Evolutionary conservation across 139 green algal species (phyloP).

Genomic region (Picochlorum sp.): DNA sequence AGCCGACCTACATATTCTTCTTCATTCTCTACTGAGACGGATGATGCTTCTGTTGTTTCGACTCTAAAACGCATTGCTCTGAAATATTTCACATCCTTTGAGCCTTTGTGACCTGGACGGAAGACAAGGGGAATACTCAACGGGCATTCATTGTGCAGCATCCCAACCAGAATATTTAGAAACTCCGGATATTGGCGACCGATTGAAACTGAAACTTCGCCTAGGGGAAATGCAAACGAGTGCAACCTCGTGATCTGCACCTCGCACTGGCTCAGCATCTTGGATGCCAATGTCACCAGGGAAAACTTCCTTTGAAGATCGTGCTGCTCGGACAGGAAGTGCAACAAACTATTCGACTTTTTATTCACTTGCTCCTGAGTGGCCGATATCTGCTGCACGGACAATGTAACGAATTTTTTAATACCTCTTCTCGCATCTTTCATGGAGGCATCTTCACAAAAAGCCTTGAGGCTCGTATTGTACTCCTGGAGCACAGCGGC

Average conservation of each 20-base stretch:
- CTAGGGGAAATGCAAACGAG: constrained; percentile 57
- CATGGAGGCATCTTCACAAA: constrained; percentile 28
- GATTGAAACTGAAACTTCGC: constrained; percentile 53
- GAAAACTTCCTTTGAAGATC: constrained; percentile 30
- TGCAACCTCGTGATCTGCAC: constrained; percentile 41
- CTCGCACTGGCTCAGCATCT: constrained; percentile 53
- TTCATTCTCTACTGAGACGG: constrained; percentile 18
- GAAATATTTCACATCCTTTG: constrained; percentile 22
- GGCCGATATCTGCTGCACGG: constrained; percentile 66
- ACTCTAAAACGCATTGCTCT: constrained; percentile 34
- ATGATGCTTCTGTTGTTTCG: background rate
- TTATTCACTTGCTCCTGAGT: constrained; percentile 44
- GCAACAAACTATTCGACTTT: constrained; percentile 41
- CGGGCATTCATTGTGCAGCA: constrained; percentile 43
- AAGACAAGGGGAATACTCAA: constrained; percentile 39
- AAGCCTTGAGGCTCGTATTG: constrained; percentile 18
- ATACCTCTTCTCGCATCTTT: constrained; percentile 48
- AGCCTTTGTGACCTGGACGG: constrained; percentile 17
- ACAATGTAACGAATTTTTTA: constrained; percentile 63
- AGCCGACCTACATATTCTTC: constrained; percentile 37
- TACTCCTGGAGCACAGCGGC: constrained; percentile 13
- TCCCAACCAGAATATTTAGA: constrained; percentile 33
- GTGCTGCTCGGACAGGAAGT: constrained; percentile 33
- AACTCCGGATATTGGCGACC: constrained; percentile 36
- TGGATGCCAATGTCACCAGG: constrained; percentile 47